Base-by-base conservation (phyloP, 2,329 filamentous ascomycete species). In the Calonectria pauciramosa region DNA sequence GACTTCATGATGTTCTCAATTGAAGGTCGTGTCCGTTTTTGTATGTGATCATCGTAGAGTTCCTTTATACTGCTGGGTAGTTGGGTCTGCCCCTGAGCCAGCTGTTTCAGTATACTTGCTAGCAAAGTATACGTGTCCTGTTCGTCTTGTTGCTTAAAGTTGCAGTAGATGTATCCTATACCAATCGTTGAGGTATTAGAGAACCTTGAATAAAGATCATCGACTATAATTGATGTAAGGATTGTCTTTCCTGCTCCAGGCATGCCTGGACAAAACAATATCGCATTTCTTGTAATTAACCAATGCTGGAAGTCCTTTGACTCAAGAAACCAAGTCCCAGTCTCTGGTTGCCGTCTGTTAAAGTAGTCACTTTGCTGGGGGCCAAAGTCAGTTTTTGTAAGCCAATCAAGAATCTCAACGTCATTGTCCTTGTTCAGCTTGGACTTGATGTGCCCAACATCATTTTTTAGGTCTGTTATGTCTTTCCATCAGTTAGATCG, bases 261-360 rank as follows among this genome's bases (percentile, higher is more conserved):
- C 14, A 79, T 78, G 0, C 86, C 86, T 7, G 81, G 82, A 74
- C 85, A 89, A 73, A 86, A 87, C 1, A 89, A 66, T 0, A 79
- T 85, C 28, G 81, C 70, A 2, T 75, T 78, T 1, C 70, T 47
- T 0, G 64, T 52, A 2, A 70, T 47, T 0, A 82, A 0, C 86
- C 84, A 87, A 2, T 49, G 32, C 23, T 70, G 34, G 72, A 82
- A 87, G 26, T 85, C 78, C 0, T 9, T 8, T 0, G 85, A 86
- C 3, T 85, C 75, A 0, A 89, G 75, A 1, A 89, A 78, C 87
- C 87, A 89, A 60, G 83, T 70, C 0, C 86, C 84, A 3, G 87
- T 89, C 18, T 80, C 82, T 18, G 70, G 38, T 30, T 87, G 82
- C 49, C 82, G 80, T 18, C 77, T 74, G 6, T 64, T 71, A 13